A percentile compares a stretch with the other conserved stretches of the same genome.
Conservation (phyloP, 352 stramenopile species). For the Phytophthora constricta region DNA sequence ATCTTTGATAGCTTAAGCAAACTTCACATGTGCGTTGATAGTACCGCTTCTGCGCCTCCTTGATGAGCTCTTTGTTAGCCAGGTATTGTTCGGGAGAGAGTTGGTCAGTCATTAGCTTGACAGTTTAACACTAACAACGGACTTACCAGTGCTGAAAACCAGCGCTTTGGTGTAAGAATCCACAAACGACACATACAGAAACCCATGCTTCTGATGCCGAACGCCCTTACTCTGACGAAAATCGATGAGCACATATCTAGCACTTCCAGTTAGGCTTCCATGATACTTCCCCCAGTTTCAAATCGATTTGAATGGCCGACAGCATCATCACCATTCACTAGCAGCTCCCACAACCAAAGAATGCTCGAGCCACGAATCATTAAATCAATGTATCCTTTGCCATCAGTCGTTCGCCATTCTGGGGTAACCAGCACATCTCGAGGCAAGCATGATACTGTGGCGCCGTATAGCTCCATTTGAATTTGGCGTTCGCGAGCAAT, state of each 20-base stretch:
- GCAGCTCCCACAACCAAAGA: conserved; percentile 31
- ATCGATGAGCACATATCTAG: neutral
- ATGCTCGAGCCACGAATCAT: conserved; percentile 22
- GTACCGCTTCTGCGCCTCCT: neutral
- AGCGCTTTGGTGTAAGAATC: neutral
- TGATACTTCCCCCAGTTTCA: conserved; percentile 20
- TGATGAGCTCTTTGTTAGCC: neutral
- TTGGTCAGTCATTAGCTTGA: too few species aligned
- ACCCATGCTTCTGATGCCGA: neutral
- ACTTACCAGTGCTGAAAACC: neutral
- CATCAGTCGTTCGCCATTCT: conserved; percentile 22
- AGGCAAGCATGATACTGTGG: conserved; percentile 19
- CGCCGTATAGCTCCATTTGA: conserved; percentile 30
- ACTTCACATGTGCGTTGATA: neutral
- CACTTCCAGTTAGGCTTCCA: conserved; percentile 18
- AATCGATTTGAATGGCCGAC: conserved; percentile 21
- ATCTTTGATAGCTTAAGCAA: neutral
- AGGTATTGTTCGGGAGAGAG: neutral
- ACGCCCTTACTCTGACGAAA: neutral
- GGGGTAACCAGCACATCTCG: conserved; percentile 20
- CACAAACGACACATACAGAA: neutral
- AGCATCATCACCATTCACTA: conserved; percentile 30
- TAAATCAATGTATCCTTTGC: conserved; percentile 30
- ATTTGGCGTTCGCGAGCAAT: conserved; percentile 33
- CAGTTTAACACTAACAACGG: too few species aligned